Base-by-base conservation (phyloP, 257 asterid genomes). In the Primulina huaijiensis region DNA sequence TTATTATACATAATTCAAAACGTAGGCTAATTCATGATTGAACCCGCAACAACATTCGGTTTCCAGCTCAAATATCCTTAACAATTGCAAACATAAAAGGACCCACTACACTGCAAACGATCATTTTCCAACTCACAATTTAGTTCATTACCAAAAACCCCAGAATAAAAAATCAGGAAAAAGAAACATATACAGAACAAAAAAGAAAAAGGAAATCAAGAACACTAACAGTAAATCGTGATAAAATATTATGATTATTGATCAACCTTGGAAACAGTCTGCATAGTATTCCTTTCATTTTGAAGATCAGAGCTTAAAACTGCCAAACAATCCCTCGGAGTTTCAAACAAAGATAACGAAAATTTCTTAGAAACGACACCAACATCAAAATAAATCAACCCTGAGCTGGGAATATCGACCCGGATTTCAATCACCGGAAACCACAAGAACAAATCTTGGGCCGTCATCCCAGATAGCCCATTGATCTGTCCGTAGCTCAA, bases 401-500 rank as follows among this genome's bases (percentile, higher is more conserved):
- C 97, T 40, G 97, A 86, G 79, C 88, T 89, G 1, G 97, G 95
- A n/a, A 88, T 67, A 69, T 89, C 96, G 14, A 94, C 99, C 73
- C 95, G 83, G 40, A 94, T 94, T 75, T 79, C 94, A 69, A 83
- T 85, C 9, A 94, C 99, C 8, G 94, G 93, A 60, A 94, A 82
- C 99, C 99, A 94, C 79, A 94, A 60, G 67, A 94, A 94, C 92
- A 94, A 89, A 79, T 94, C 97, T 77, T 88, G 96, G n/a, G 96
- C 99, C 33, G 90, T 70, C 68, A 94, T 80, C 56, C 99, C 99
- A 31, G 95, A 75, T 58, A 94, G 78, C 67, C 57, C 85, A 52
- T 72, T 87, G 87, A 94, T 94, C 86, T 76, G 82, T 0, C 97
- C 99, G 71, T 50, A 82, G 0, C 74, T 74, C 6, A 94, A 70